Evolutionary conservation across 306 rosid genomes (phyloP).

Genomic region (Cercis canadensis): DNA sequence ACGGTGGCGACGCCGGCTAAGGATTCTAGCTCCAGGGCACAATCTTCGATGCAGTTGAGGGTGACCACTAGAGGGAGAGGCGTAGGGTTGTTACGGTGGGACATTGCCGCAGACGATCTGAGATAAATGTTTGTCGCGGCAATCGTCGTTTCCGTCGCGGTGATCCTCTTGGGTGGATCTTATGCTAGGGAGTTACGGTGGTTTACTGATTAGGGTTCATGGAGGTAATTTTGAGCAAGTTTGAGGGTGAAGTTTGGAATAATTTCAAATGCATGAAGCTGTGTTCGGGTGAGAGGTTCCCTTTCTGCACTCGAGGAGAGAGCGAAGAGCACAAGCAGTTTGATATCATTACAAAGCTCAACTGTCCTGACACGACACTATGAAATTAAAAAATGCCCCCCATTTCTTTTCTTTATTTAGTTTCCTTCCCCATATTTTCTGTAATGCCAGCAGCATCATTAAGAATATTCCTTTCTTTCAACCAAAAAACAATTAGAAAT

Average conservation of each 20-base stretch:
- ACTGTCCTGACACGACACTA: too few species aligned
- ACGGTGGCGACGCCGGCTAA: slow-evolving; percentile 77
- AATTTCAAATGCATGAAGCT: slow-evolving; percentile 10
- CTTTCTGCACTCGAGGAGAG: background rate
- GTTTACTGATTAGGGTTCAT: slow-evolving; percentile 35
- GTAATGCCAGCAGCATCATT: too few species aligned
- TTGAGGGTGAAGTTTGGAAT: slow-evolving; percentile 5
- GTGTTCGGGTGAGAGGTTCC: slow-evolving; percentile 11
- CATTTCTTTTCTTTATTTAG: too few species aligned
- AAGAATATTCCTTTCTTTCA: too few species aligned
- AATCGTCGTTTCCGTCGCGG: slow-evolving; percentile 16
- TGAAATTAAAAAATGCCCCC: too few species aligned
- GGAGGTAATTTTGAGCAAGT: slow-evolving; percentile 23
- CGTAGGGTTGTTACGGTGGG: slow-evolving; percentile 64
- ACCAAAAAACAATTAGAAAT: too few species aligned
- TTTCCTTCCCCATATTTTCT: too few species aligned
- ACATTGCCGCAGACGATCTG: slow-evolving; percentile 72
- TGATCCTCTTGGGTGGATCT: slow-evolving; percentile 2
- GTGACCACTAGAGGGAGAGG: slow-evolving; percentile 79
- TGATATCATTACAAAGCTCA: too few species aligned
- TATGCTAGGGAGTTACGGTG: background rate
- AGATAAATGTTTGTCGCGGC: background rate
- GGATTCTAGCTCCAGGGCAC: slow-evolving; percentile 78
- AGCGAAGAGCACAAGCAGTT: background rate
- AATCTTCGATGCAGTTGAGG: slow-evolving; percentile 94